A percentile compares a stretch with the other conserved stretches of the same genome.
Evolutionary conservation across 352 stramenopile genomes (phyloP).

Genomic region (Phytophthora cactorum): DNA sequence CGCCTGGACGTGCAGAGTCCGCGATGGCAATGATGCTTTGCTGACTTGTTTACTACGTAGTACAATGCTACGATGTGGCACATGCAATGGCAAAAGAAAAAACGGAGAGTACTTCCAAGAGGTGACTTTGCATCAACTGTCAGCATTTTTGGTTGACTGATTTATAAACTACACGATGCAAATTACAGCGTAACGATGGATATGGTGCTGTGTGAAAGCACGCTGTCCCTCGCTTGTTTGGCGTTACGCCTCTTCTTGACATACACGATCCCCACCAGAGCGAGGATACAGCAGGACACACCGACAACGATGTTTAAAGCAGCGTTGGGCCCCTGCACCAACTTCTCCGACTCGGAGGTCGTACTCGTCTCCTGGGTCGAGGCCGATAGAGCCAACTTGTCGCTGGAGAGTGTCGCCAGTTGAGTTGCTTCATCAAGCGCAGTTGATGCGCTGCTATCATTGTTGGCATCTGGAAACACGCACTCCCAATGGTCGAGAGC

Average conservation of each 20-base stretch:
- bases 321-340: constrained; percentile 10
- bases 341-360: neutral
- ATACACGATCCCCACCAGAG: constrained; percentile 27
- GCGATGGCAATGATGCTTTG: too few species aligned
- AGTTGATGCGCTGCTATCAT: neutral
- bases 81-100: too few species aligned
- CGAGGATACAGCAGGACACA: constrained; percentile 32
- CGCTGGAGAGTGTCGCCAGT: neutral
- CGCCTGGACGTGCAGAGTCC: too few species aligned
- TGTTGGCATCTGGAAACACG: constrained; percentile 25
- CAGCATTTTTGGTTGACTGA: too few species aligned
- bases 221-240: constrained; percentile 1
- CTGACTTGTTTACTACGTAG: too few species aligned
- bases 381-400: constrained; percentile 17
- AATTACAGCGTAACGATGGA: constrained; percentile 29
- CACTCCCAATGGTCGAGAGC: constrained; percentile 39
- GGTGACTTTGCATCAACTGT: too few species aligned
- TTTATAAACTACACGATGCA: neutral
- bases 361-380: constrained; percentile 7
- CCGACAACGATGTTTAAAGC: constrained; percentile 34
- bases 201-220: constrained; percentile 11
- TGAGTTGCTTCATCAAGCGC: neutral
- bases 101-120: too few species aligned
- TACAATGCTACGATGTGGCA: too few species aligned
- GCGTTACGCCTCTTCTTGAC: constrained; percentile 36